phyloP scores from a whole-genome alignment of 495 filamentous ascomycete species.

The Delitschia confertaspora region DNA sequence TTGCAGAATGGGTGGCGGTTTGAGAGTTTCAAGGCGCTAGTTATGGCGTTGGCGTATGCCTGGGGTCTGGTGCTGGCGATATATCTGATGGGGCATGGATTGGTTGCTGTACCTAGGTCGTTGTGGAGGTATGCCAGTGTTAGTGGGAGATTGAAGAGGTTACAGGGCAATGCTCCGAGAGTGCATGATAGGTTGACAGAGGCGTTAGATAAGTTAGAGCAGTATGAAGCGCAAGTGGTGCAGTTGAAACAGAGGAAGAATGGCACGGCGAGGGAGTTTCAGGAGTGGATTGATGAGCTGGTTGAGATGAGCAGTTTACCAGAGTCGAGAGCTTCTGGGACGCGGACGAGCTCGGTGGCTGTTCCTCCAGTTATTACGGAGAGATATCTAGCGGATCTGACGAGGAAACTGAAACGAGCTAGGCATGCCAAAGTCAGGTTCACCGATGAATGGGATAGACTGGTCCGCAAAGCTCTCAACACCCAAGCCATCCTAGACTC shows the following conservation, averaged over 20 bases:
- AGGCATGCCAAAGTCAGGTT: conserved; percentile 76
- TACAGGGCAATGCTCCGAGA: conserved; percentile 71
- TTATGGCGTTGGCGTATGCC: conserved; percentile 90
- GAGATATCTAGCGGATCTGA: conserved; percentile 83
- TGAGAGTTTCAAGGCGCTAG: conserved; percentile 59
- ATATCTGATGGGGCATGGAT: conserved; percentile 92
- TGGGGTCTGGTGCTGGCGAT: conserved; percentile 88
- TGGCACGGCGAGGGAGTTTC: conserved; percentile 69
- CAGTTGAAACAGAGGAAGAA: conserved; percentile 73
- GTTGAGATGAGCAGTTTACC: conserved; percentile 54
- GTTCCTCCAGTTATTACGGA: conserved; percentile 82
- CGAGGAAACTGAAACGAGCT: conserved; percentile 67
- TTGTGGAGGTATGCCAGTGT: conserved; percentile 69
- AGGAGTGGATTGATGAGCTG: conserved; percentile 92
- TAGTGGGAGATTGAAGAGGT: conserved; percentile 56
- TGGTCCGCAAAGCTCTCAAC: conserved; percentile 62
- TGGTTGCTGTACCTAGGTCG: conserved; percentile 80
- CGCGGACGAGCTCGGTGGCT: conserved; percentile 38
- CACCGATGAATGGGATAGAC: conserved; percentile 71
- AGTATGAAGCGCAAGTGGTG: conserved; percentile 67
- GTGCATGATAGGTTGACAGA: conserved; percentile 83
- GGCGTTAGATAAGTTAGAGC: conserved; percentile 68
- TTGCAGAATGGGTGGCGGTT: conserved; percentile 63
- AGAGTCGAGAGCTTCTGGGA: conserved; percentile 33
- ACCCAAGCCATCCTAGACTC: conserved; percentile 81